Evolutionary conservation across 2,329 filamentous ascomycete species (phyloP).

Genomic region (Raffaelea deltoideospora): DNA sequence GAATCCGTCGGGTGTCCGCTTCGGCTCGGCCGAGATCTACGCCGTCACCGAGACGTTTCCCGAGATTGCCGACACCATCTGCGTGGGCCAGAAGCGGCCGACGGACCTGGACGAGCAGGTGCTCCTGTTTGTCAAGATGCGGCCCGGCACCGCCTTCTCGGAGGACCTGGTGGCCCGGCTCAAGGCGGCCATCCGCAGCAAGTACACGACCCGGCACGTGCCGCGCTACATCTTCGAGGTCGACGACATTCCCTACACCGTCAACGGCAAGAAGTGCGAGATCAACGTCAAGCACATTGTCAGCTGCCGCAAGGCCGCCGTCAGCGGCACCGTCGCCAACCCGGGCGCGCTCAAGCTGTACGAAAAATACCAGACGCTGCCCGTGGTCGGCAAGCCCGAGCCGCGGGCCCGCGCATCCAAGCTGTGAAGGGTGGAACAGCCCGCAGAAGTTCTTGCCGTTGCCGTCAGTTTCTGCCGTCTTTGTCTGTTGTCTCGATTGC

Average conservation of each 20-base stretch:
- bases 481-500: too few species aligned
- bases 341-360: constrained; percentile 20
- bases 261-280: constrained; percentile 32
- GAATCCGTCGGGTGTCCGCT: constrained; percentile 30
- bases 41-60: constrained; percentile 25
- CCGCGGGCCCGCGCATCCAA: too few species aligned
- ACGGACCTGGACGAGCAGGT: constrained; percentile 11
- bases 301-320: constrained; percentile 19
- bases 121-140: constrained; percentile 12
- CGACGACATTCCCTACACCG: constrained; percentile 24
- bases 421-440: too few species aligned
- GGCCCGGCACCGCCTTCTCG: neutral
- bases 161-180: constrained; percentile 10
- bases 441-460: too few species aligned
- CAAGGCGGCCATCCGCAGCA: constrained; percentile 12
- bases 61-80: constrained; percentile 14
- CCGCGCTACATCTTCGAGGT: constrained; percentile 23
- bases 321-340: constrained; percentile 23
- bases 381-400: too few species aligned
- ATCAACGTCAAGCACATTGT: constrained; percentile 25
- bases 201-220: constrained; percentile 21
- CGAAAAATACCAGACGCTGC: constrained; percentile 6
- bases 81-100: constrained; percentile 9
- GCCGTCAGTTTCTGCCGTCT: too few species aligned
- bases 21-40: constrained; percentile 30